phyloP scores from a whole-genome alignment of 2,329 filamentous ascomycete genomes.

The Blastomyces silverae region DNA sequence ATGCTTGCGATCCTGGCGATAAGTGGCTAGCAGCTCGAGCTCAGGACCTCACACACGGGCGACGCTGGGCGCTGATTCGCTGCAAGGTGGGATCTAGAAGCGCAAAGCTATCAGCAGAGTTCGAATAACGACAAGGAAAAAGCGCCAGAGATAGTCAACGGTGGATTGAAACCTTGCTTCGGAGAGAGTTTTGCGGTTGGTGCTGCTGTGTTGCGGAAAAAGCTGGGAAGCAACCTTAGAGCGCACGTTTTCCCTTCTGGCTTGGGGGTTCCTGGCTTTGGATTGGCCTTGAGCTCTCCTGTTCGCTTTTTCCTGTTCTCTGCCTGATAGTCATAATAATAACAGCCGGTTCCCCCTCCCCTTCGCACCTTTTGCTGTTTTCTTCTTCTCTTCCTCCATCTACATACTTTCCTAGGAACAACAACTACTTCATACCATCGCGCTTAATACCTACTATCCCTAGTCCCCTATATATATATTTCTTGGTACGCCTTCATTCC shows the following conservation, averaged over 20 bases:
- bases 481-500: neutral
- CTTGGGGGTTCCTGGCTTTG: neutral
- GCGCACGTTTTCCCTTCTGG: neutral
- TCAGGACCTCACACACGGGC: neutral
- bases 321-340: neutral
- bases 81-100: neutral
- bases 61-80: neutral
- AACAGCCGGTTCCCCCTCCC: neutral
- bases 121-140: constrained; percentile 1
- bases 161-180: neutral
- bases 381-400: neutral
- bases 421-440: neutral
- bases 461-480: neutral
- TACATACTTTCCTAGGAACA: neutral
- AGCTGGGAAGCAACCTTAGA: neutral
- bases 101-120: neutral
- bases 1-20: neutral
- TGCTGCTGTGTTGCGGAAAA: neutral
- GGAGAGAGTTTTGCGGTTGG: neutral
- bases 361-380: neutral
- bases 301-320: neutral
- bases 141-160: neutral
- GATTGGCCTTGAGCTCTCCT: neutral
- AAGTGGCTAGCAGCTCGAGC: neutral
- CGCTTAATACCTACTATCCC: neutral